Percentiles rank a stretch among this genome's conserved stretches.
phyloP scores from a whole-genome alignment of 1,284 basidiomycete genomes.

The Apiotrichum laibachii region DNA sequence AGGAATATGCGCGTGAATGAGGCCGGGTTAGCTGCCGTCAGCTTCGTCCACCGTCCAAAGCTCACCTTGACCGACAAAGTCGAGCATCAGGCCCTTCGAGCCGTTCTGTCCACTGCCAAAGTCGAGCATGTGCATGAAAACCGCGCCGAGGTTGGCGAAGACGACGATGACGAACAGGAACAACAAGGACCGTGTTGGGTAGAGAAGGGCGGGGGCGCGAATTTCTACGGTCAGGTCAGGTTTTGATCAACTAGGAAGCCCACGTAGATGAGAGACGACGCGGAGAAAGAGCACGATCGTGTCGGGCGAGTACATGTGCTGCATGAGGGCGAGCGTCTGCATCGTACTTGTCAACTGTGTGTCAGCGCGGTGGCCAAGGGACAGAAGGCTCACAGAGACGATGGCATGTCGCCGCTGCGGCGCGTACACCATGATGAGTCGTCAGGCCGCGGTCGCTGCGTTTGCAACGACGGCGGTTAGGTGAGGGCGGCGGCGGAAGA shows the following conservation, averaged over 20 bases:
- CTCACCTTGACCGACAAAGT: conserved; percentile 48
- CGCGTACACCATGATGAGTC: conserved; percentile 34
- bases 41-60: neutral
- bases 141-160: conserved; percentile 32
- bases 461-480: too few species aligned
- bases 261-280: conserved; percentile 35
- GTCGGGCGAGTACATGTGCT: conserved; percentile 47
- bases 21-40: conserved; percentile 31
- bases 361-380: neutral
- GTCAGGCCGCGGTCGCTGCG: too few species aligned
- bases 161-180: conserved; percentile 31
- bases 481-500: too few species aligned
- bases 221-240: conserved; percentile 26
- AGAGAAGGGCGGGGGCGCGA: conserved; percentile 34
- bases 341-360: conserved; percentile 33
- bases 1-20: conserved; percentile 37
- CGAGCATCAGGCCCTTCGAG: conserved; percentile 39
- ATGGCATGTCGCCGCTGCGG: conserved; percentile 46
- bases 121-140: conserved; percentile 40
- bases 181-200: conserved; percentile 38
- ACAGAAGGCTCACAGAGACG: conserved; percentile 29
- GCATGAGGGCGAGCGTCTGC: conserved; percentile 36
- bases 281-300: conserved; percentile 40
- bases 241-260: neutral
- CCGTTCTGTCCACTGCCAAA: conserved; percentile 32